These are phyloP conservation scores for Microsporum ferrugineum DNA, from an alignment of 2,329 filamentous ascomycete species.

Conservation along the genomic window DNA sequence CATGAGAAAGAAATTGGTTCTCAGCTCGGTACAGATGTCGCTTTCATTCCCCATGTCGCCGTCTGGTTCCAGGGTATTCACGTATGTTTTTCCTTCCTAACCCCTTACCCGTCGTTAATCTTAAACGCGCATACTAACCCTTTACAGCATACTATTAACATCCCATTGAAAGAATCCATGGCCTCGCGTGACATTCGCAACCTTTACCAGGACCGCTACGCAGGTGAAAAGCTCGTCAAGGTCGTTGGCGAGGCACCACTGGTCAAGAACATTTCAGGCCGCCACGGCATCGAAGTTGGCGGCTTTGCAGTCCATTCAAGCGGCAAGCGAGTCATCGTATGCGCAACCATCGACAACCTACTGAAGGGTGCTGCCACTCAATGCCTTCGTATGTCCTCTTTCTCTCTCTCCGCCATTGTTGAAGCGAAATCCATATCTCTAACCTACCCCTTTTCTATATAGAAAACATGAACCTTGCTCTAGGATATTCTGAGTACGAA, in stretches of 20 bases:
- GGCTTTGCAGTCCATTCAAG: slow-evolving; percentile 86
- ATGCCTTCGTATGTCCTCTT: slow-evolving; percentile 61
- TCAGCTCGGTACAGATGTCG: slow-evolving; percentile 63
- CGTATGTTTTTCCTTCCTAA: slow-evolving; percentile 26
- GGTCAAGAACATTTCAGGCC: slow-evolving; percentile 72
- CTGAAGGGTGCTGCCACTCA: slow-evolving; percentile 89
- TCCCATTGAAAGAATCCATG: slow-evolving; percentile 78
- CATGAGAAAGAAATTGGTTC: slow-evolving; percentile 82
- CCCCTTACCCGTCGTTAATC: slow-evolving; percentile 6
- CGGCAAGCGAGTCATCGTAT: slow-evolving; percentile 87
- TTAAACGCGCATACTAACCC: slow-evolving; percentile 6
- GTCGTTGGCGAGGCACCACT: slow-evolving; percentile 75
- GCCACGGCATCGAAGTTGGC: slow-evolving; percentile 86
- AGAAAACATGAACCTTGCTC: slow-evolving; percentile 91
- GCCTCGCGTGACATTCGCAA: slow-evolving; percentile 84
- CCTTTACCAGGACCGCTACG: slow-evolving; percentile 91
- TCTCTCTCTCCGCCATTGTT: background rate
- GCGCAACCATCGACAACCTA: slow-evolving; percentile 86
- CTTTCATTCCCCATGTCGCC: slow-evolving; percentile 90
- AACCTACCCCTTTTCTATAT: slow-evolving; percentile 10
- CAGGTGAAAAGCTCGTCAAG: slow-evolving; percentile 90
- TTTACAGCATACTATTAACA: slow-evolving; percentile 66
- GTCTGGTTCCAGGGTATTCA: slow-evolving; percentile 95
- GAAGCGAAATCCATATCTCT: slow-evolving; percentile 5
- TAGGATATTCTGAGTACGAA: slow-evolving; percentile 79